These are phyloP conservation scores for Claviceps pazoutovae DNA, from an alignment of 2,329 filamentous ascomycete species.

Conservation along the genomic window DNA sequence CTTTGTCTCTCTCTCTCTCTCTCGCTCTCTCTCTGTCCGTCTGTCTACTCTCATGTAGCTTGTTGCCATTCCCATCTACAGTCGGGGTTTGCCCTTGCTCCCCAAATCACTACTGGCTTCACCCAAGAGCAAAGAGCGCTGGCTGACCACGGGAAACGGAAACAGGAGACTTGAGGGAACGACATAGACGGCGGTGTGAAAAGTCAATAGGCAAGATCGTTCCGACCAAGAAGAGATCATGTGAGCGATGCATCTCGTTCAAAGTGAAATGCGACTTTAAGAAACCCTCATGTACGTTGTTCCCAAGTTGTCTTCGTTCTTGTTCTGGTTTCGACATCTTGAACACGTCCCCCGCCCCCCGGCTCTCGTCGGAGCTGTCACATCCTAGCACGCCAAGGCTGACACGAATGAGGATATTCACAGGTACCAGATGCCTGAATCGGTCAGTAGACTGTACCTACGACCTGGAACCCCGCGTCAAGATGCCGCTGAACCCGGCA, in stretches of 20 bases:
- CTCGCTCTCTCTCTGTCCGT: not conserved
- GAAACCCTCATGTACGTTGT: conserved; percentile 5
- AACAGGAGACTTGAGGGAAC: conserved; percentile 6
- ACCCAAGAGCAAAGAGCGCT: not conserved
- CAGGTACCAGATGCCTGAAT: conserved; percentile 5
- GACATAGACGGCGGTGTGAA: conserved; percentile 6
- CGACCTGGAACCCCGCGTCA: conserved; percentile 6
- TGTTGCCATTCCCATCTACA: not conserved
- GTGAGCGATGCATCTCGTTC: conserved; percentile 7
- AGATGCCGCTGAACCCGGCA: conserved; percentile 7
- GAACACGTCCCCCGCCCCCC: not conserved
- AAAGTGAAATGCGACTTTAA: conserved; percentile 7
- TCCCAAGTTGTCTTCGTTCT: not conserved
- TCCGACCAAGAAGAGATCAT: conserved; percentile 7
- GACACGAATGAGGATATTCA: not conserved
- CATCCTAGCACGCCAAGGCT: not conserved
- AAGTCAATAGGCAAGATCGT: conserved; percentile 7
- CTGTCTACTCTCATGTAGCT: too few relatives aligned
- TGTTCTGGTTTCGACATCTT: too few relatives aligned
- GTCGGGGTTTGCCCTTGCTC: not conserved
- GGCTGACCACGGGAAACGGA: not conserved
- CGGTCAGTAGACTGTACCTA: conserved; percentile 6
- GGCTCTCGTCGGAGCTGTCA: not conserved
- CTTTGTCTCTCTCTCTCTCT: not conserved
- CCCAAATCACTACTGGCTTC: not conserved